Conservation (phyloP, 345 rosid species). For the Gynandropsis gynandra region DNA sequence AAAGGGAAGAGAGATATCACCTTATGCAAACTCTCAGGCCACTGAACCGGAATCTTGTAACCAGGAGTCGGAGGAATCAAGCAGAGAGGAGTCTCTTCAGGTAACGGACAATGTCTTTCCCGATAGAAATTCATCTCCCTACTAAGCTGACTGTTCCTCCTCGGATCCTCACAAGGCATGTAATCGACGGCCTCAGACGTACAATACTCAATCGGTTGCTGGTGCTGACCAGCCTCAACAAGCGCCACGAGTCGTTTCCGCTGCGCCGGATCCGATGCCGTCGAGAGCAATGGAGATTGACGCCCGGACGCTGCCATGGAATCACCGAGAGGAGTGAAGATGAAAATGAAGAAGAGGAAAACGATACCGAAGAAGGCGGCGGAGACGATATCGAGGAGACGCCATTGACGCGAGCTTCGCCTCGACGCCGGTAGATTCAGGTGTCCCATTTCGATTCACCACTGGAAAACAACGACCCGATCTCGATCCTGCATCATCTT, state of each 20-base stretch:
- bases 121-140: conserved; percentile 87
- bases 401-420: conserved; percentile 79
- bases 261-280: conserved; percentile 74
- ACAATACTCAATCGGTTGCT: conserved; percentile 70
- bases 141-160: conserved; percentile 83
- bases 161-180: conserved; percentile 98
- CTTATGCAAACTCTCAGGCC: conserved; percentile 94
- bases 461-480: neutral
- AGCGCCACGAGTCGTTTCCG: conserved; percentile 66
- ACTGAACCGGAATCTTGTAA: conserved; percentile 64
- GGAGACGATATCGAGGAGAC: conserved; percentile 69
- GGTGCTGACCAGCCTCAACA: conserved; percentile 58
- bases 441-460: conserved; percentile 46
- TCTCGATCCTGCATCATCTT: no score
- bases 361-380: conserved; percentile 73
- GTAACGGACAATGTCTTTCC: conserved; percentile 84
- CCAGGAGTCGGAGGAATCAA: conserved; percentile 84
- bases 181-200: conserved; percentile 65
- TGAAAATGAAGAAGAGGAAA: conserved; percentile 66
- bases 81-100: conserved; percentile 74
- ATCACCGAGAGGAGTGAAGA: conserved; percentile 89
- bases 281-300: conserved; percentile 72
- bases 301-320: conserved; percentile 95
- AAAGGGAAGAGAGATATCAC: conserved; percentile 23
- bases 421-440: conserved; percentile 59